phyloP scores from a whole-genome alignment of 805 yeast genomes.

The Saccharomyces cerevisiae region DNA sequence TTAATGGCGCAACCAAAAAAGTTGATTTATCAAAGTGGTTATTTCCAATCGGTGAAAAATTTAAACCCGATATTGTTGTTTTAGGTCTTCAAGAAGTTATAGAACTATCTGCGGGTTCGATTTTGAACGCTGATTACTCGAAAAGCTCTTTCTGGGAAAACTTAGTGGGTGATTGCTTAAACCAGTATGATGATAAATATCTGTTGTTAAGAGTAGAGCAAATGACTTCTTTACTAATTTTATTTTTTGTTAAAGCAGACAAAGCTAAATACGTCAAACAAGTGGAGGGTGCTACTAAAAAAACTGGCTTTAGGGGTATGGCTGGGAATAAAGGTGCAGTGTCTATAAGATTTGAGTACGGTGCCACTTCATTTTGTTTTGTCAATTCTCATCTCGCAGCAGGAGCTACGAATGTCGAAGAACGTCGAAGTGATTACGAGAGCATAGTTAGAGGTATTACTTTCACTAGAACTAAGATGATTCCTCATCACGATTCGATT shows the following conservation, averaged over 20 bases:
- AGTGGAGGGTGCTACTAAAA: slow-evolving; percentile 90
- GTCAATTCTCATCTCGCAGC: slow-evolving; percentile 93
- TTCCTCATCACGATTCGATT: slow-evolving; percentile 76
- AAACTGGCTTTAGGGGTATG: slow-evolving; percentile 94
- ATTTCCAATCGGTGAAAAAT: slow-evolving; percentile 57
- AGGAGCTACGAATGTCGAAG: slow-evolving; percentile 72
- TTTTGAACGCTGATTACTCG: slow-evolving; percentile 76
- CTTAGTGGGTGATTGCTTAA: slow-evolving; percentile 53
- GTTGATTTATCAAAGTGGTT: slow-evolving; percentile 68
- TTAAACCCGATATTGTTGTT: slow-evolving; percentile 72
- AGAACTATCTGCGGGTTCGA: slow-evolving; percentile 85
- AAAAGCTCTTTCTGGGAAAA: slow-evolving; percentile 74
- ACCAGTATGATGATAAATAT: slow-evolving; percentile 45
- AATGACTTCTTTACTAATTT: slow-evolving; percentile 58
- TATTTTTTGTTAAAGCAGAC: slow-evolving; percentile 52
- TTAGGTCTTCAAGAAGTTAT: slow-evolving; percentile 92
- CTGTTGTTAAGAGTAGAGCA: slow-evolving; percentile 66
- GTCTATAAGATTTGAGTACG: slow-evolving; percentile 79
- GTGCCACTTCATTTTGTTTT: slow-evolving; percentile 71
- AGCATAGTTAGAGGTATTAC: slow-evolving; percentile 67
- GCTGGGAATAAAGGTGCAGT: slow-evolving; percentile 97
- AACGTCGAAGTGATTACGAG: slow-evolving; percentile 77
- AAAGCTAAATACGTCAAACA: slow-evolving; percentile 51
- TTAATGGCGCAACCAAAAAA: slow-evolving; percentile 59
- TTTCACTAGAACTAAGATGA: slow-evolving; percentile 67